Evolutionary conservation across 352 stramenopile genomes (phyloP), one percentile per base, ranked within the genome.

Genomic region (Elongisporangium senticosum): DNA sequence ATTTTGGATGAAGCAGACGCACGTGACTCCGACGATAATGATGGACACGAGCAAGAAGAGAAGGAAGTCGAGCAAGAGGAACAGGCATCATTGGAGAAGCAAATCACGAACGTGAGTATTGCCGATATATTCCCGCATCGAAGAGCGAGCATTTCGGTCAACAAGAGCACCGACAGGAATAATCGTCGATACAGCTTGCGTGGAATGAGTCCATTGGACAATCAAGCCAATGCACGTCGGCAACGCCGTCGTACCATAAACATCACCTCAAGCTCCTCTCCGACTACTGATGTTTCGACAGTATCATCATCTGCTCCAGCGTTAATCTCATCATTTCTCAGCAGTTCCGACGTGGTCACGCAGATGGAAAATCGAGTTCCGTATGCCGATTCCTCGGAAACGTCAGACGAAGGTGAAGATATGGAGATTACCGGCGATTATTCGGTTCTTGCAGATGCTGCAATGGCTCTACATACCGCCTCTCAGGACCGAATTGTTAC

Each of bases 371-470:
- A 50, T 15, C 71, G 75, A 19, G 61, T 60, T 8, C 69, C 81
- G 47, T 93, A 89, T 39, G 84, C 77, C 14, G 84, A 91, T 43
- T 93, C 84, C 7, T 93, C 84, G 0, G 77, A 76, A 20, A 93
- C 86, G 10, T 91, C 81, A 0, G 83, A 90, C 53, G 77, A 79
- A 49, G 79, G 78, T 3, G 86, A 95, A 55, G 86, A 95, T 52
- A 95, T 95, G 82, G 86, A 95, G 26, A 88, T 95, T 55, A 93
- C 86, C 1, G 86, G 82, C 4, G 86, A 95, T 22, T 92, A 86
- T 58, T 78, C 75, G 1, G 70, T 80, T 51, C 55, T 19, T 48
- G 33, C 33, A 43, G 33, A 43, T 43, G 33, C 33, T 43, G 33
- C 33, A 1, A 17, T 43, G 33, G 33, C 33, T 43, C 11, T 43